Evolutionary conservation across 2,329 filamentous ascomycete species (phyloP).

Genomic region (Colletotrichum tropicale): DNA sequence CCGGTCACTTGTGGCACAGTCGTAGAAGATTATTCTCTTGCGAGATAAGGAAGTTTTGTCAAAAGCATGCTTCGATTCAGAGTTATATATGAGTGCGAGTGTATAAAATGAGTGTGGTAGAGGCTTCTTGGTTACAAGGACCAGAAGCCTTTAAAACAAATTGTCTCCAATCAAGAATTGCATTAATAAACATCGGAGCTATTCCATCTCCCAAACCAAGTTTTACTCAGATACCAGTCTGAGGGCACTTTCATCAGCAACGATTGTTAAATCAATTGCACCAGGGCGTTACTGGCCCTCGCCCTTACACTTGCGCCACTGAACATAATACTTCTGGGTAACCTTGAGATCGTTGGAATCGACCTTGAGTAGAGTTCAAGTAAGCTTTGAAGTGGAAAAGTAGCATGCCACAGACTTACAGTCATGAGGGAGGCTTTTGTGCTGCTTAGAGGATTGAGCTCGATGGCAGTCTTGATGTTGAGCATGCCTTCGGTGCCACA

Average conservation of each 20-base stretch:
- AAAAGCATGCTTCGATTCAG: background rate
- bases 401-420: constrained; percentile 22
- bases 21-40: background rate
- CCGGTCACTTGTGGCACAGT: background rate
- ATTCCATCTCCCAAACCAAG: background rate
- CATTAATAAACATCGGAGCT: rapidly evolving
- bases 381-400: background rate
- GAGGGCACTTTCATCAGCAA: rapidly evolving
- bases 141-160: background rate
- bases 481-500: constrained; percentile 53
- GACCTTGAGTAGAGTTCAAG: background rate
- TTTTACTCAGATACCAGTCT: background rate
- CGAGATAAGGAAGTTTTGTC: background rate
- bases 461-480: constrained; percentile 59
- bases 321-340: background rate
- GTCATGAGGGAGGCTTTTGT: constrained; percentile 25
- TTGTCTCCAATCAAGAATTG: background rate
- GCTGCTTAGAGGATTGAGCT: constrained; percentile 27
- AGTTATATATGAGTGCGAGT: background rate
- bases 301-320: background rate
- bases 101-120: background rate
- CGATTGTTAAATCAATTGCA: background rate
- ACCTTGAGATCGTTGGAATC: background rate
- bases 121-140: rapidly evolving
- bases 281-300: background rate